These are phyloP conservation scores for Cenchrus fungigraminus DNA, from an alignment of 176 grass and related monocot species.

Conservation along the genomic window DNA sequence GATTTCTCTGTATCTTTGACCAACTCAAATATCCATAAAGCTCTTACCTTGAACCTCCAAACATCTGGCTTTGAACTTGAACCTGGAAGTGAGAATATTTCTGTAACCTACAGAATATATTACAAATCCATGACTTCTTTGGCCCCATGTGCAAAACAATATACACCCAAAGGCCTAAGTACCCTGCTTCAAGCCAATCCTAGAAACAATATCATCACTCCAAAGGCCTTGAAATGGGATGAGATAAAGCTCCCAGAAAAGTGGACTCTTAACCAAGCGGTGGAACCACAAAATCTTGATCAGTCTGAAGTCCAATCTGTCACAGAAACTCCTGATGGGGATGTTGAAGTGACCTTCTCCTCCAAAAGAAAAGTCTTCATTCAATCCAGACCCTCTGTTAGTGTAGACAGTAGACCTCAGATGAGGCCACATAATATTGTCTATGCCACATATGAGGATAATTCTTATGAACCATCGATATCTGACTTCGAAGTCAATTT, in stretches of 20 bases:
- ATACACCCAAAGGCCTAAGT: neutral
- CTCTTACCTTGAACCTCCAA: neutral
- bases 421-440: neutral
- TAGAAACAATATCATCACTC: neutral
- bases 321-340: neutral
- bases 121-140: neutral
- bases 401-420: neutral
- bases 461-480: neutral
- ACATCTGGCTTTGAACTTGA: neutral
- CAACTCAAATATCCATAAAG: neutral
- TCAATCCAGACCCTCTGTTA: neutral
- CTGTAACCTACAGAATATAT: neutral
- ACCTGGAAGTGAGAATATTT: neutral
- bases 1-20: neutral
- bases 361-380: neutral
- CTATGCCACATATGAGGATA: neutral
- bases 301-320: neutral
- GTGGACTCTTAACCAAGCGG: neutral
- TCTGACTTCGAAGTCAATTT: neutral
- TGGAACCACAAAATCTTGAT: neutral
- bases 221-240: neutral
- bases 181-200: neutral
- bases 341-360: neutral
- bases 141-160: neutral
- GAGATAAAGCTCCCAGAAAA: neutral